Evolutionary conservation across 2,329 filamentous ascomycete species (phyloP).

Genomic region (Arachnopeziza araneosa): DNA sequence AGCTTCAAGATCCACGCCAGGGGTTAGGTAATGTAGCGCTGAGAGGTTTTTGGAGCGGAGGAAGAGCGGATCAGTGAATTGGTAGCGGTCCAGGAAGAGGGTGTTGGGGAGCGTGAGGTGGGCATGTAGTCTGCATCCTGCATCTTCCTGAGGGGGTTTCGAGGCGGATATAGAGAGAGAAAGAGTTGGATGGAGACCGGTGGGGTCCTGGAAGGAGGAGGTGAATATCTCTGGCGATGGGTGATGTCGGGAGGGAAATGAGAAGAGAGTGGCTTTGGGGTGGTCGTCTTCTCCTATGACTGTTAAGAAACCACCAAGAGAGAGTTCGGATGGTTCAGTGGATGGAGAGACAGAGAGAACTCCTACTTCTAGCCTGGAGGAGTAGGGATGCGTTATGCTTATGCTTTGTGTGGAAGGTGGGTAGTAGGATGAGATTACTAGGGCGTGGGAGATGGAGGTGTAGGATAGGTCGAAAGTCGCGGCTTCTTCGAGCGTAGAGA

Average conservation of each 20-base stretch:
- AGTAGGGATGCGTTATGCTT: conserved; percentile 32
- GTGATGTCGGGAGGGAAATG: conserved; percentile 76
- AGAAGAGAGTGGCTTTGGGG: conserved; percentile 67
- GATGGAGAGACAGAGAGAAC: conserved; percentile 63
- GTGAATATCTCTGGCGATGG: conserved; percentile 50
- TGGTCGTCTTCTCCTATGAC: conserved; percentile 65
- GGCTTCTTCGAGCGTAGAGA: conserved; percentile 45
- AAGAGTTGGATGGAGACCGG: conserved; percentile 79
- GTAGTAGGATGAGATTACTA: conserved; percentile 64
- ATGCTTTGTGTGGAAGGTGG: conserved; percentile 32
- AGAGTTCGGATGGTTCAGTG: conserved; percentile 66
- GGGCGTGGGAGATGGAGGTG: conserved; percentile 58
- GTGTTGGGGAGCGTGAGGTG: conserved; percentile 77
- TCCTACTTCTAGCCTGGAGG: conserved; percentile 69
- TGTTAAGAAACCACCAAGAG: conserved; percentile 70
- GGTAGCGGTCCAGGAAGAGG: conserved; percentile 84
- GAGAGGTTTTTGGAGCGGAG: conserved; percentile 74
- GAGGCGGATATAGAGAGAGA: conserved; percentile 56
- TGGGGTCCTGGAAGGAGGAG: conserved; percentile 61
- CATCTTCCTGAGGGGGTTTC: conserved; percentile 44
- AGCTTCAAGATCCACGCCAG: conserved; percentile 84
- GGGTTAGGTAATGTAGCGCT: conserved; percentile 60
- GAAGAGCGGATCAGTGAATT: conserved; percentile 70
- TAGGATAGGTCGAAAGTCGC: conserved; percentile 72
- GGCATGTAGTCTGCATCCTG: conserved; percentile 67